These are phyloP conservation scores for Leccinum solheimii DNA, from an alignment of 1,284 basidiomycete species.

Conservation along the genomic window DNA sequence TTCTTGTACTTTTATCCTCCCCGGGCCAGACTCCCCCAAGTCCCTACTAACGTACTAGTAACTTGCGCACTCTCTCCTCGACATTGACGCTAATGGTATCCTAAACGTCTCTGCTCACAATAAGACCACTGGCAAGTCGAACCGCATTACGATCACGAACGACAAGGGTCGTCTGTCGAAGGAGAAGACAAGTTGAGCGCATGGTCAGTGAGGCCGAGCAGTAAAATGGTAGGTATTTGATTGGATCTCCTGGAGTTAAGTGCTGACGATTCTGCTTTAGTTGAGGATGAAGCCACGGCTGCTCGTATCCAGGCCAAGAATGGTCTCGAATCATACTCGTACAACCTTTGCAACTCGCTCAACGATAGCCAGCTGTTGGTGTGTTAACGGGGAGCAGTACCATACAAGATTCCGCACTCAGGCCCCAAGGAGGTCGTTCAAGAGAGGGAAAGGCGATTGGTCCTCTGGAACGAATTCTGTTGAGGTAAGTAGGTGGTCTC, in stretches of 20 bases:
- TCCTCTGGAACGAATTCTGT: too few species aligned
- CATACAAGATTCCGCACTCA: too few species aligned
- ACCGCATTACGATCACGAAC: slow-evolving; percentile 96
- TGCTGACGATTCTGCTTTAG: slow-evolving; percentile 38
- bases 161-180: slow-evolving; percentile 98
- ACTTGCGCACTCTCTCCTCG: slow-evolving; percentile 44
- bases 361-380: slow-evolving; percentile 72
- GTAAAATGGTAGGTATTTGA: slow-evolving; percentile 66
- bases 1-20: too few species aligned
- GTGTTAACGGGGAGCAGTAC: too few species aligned
- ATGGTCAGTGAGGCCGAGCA: slow-evolving; percentile 95
- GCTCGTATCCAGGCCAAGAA: slow-evolving; percentile 89
- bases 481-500: too few species aligned
- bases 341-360: slow-evolving; percentile 94
- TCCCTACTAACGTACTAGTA: too few species aligned
- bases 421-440: too few species aligned
- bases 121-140: slow-evolving; percentile 97
- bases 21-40: too few species aligned
- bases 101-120: slow-evolving; percentile 95
- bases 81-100: slow-evolving; percentile 98
- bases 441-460: too few species aligned
- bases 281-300: slow-evolving; percentile 81
- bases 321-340: slow-evolving; percentile 89
- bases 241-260: neutral
- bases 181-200: slow-evolving; percentile 90